Evolutionary conservation across 176 grass and related monocot species (phyloP).

Genomic region (Themeda triandra): DNA sequence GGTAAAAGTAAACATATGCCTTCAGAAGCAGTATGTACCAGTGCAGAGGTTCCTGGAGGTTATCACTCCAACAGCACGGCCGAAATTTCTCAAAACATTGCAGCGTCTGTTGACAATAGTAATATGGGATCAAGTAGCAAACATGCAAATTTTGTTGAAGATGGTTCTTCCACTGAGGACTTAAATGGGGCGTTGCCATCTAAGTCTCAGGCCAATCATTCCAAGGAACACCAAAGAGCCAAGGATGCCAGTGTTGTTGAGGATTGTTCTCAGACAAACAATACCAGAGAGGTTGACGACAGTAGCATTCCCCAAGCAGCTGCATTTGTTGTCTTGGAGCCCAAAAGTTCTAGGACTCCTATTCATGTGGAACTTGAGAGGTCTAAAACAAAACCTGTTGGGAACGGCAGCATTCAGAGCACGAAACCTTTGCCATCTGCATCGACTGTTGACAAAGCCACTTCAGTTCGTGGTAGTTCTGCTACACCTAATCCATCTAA

Average conservation of each 20-base stretch:
- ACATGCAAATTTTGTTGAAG: constrained; percentile 33
- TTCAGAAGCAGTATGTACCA: constrained; percentile 12
- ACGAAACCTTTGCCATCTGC: constrained; percentile 34
- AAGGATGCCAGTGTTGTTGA: constrained; percentile 24
- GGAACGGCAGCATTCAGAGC: constrained; percentile 6
- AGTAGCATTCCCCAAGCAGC: constrained; percentile 4
- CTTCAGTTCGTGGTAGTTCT: constrained; percentile 26
- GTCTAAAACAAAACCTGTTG: constrained; percentile 28
- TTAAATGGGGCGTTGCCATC: neutral
- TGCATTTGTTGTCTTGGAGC: constrained; percentile 22
- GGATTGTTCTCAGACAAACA: constrained; percentile 14
- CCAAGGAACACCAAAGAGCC: constrained; percentile 16
- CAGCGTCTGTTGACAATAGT: neutral
- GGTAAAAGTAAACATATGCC: neutral
- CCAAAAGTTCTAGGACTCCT: constrained; percentile 23
- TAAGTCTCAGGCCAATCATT: constrained; percentile 36
- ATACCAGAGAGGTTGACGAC: constrained; percentile 10
- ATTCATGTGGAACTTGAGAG: constrained; percentile 29
- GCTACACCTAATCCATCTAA: constrained; percentile 35
- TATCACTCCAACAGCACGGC: neutral
- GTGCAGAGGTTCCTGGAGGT: constrained; percentile 6
- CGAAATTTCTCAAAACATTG: neutral
- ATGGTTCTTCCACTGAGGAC: constrained; percentile 9
- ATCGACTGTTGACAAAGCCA: constrained; percentile 30
- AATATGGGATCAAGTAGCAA: constrained; percentile 27